phyloP scores from a whole-genome alignment of 192 early-diverging fungal genomes.

The Entomortierella chlamydospora region DNA sequence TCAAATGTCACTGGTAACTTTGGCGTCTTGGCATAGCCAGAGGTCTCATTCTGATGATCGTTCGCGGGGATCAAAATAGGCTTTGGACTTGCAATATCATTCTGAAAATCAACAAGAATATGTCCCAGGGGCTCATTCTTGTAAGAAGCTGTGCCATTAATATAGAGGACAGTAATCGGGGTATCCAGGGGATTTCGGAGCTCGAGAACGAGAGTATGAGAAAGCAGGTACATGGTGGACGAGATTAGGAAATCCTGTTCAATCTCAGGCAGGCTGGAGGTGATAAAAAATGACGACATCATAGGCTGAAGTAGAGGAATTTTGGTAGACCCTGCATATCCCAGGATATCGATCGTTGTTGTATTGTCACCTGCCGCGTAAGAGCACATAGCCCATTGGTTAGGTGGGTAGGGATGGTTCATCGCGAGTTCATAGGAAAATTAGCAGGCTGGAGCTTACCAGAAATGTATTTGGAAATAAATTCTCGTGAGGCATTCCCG shows the following conservation, averaged over 20 bases:
- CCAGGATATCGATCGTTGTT: slow-evolving; percentile 34
- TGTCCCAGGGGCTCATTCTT: slow-evolving; percentile 41
- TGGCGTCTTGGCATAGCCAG: slow-evolving; percentile 47
- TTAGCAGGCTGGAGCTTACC: slow-evolving; percentile 13
- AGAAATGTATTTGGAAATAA: slow-evolving; percentile 50
- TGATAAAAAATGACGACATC: slow-evolving; percentile 31
- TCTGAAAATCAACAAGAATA: slow-evolving; percentile 39
- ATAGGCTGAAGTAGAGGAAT: slow-evolving; percentile 44
- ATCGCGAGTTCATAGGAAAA: neutral
- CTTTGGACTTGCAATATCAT: slow-evolving; percentile 38
- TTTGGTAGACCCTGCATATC: slow-evolving; percentile 21
- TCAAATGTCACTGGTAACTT: slow-evolving; percentile 38
- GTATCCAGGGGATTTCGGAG: slow-evolving; percentile 45
- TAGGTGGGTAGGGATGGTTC: neutral
- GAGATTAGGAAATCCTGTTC: slow-evolving; percentile 41
- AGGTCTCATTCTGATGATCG: slow-evolving; percentile 41
- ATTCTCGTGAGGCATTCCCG: slow-evolving; percentile 34
- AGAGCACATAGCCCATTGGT: neutral
- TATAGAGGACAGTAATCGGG: slow-evolving; percentile 39
- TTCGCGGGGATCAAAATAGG: slow-evolving; percentile 50
- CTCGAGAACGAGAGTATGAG: slow-evolving; percentile 25
- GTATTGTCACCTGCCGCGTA: slow-evolving; percentile 46
- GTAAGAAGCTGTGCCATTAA: slow-evolving; percentile 44
- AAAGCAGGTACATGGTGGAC: slow-evolving; percentile 42
- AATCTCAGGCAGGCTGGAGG: slow-evolving; percentile 28